Evolutionary conservation across 805 yeast genomes (phyloP).

Genomic region (Ogataea paraovalis): DNA sequence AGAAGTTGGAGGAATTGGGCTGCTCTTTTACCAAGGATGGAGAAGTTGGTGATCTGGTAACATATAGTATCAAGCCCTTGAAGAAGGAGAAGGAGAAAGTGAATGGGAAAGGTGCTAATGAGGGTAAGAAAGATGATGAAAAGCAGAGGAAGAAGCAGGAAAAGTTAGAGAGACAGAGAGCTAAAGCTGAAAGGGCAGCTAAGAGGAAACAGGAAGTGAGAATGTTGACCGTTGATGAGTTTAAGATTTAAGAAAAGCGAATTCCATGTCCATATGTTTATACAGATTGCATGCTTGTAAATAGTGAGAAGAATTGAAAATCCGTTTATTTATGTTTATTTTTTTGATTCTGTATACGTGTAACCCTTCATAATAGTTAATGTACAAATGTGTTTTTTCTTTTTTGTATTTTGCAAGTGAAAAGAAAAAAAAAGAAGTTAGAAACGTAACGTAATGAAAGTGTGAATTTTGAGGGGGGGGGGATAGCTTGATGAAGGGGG

Average conservation of each 20-base stretch:
- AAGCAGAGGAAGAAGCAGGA: conserved; percentile 30
- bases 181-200: conserved; percentile 9
- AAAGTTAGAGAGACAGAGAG: conserved; percentile 31
- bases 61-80: conserved; percentile 14
- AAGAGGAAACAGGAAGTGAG: conserved; percentile 7
- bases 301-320: conserved; percentile 1
- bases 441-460: background rate
- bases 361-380: background rate
- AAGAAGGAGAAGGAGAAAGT: conserved; percentile 5
- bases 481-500: too few relatives aligned
- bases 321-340: too few relatives aligned
- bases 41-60: conserved; percentile 12
- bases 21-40: conserved; percentile 22
- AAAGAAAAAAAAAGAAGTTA: background rate
- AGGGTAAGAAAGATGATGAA: conserved; percentile 22
- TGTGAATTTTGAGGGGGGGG: background rate
- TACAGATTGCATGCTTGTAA: conserved; percentile 1
- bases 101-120: background rate
- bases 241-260: background rate
- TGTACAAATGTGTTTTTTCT: too few relatives aligned
- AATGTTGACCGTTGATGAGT: conserved; percentile 13
- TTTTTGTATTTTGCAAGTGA: too few relatives aligned
- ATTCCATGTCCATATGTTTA: too few relatives aligned
- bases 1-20: conserved; percentile 20
- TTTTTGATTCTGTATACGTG: background rate